Evolutionary conservation across 306 rosid genomes (phyloP), one percentile per base, ranked within the genome.

Genomic region (Trifolium pratense): DNA sequence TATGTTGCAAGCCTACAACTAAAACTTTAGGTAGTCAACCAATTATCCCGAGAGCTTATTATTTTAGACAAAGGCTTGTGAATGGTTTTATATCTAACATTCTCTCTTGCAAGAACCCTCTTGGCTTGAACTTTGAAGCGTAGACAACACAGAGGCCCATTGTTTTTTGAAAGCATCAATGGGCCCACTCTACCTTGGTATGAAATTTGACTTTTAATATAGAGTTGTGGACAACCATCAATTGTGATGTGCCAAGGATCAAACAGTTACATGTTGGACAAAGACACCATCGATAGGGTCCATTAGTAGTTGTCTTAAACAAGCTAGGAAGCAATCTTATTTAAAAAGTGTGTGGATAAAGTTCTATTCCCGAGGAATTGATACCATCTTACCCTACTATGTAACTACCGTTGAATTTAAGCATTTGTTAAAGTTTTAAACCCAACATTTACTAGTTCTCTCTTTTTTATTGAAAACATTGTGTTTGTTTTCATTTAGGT

Each of bases 401-500:
- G 26, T 46, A 57, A 55, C 56, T 59, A 36, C 40, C 34, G 25
- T 46, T 17, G 20, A 42, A 26, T 76, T 59, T 60, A 49, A 53
- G 55, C 65, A 48, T 63, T 78, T 70, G 42, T 25, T 68, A n/a
- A 34, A 42, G 16, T 58, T 73, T 53, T 32, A 49, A 55, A n/a
- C 18, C 5, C 26, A 5, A 17, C 9, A 77, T 75, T 62, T 26
- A 55, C 45, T 39, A 9, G 9, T 60, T 73, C 65, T 21, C 75
- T 40, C 11, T 73, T 63, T 64, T 11, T 61, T 53, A 69, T 37
- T 37, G 59, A 70, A 31, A 74, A 64, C 16, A 53, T 8, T 42
- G 51, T 10, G 21, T 62, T 42, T 79, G 20, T 63, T 58, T 64
- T 53, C 66, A 68, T 80, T 66, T 83, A 93, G 98, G 98, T 93